A percentile compares a stretch with the other conserved stretches of the same genome.
These are phyloP conservation scores for Backusella mclennaniae DNA, from an alignment of 192 early-diverging fungal genomes.

Conservation along the genomic window DNA sequence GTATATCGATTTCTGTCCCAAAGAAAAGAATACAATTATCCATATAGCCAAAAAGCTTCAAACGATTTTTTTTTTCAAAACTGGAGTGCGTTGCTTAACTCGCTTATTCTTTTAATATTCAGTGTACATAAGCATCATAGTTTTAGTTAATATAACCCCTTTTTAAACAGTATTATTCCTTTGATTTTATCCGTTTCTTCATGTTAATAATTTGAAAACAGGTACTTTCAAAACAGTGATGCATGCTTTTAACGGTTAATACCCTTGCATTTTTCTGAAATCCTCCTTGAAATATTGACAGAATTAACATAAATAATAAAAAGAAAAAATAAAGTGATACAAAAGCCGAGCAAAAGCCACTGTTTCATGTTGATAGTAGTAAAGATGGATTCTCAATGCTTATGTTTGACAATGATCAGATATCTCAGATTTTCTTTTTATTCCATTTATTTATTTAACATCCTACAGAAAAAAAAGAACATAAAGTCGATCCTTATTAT, in stretches of 20 bases:
- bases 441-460: not conserved
- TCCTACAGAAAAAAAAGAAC: not conserved
- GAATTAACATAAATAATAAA: not conserved
- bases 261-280: not conserved
- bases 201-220: not conserved
- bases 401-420: not conserved
- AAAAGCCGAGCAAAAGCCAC: not conserved
- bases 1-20: not conserved
- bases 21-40: not conserved
- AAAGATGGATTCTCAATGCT: not conserved
- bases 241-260: not conserved
- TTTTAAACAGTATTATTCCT: not conserved
- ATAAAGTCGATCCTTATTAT: not conserved
- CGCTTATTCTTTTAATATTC: not conserved
- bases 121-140: not conserved
- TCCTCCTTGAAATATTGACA: not conserved
- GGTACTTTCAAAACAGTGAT: not conserved
- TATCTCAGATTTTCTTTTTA: not conserved
- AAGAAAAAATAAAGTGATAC: not conserved
- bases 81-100: not conserved
- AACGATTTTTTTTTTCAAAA: not conserved
- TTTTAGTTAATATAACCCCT: not conserved
- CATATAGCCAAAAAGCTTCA: not conserved
- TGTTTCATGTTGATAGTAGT: not conserved
- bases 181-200: not conserved